phyloP scores from a whole-genome alignment of 345 rosid species.

The Geranium rotundifolium region DNA sequence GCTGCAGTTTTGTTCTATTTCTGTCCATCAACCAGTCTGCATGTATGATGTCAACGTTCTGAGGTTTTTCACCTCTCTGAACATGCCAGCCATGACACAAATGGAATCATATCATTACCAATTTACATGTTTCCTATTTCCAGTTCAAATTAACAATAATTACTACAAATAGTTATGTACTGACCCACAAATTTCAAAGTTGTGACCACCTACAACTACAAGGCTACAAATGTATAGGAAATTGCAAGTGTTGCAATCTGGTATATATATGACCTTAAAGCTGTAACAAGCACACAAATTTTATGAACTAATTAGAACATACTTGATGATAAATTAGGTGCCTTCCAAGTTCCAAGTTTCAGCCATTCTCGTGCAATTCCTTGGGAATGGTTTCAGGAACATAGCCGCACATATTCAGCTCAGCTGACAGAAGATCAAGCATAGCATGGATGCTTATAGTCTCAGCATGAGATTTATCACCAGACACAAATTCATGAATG shows the following conservation, averaged over 20 bases:
- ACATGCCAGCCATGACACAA: neutral
- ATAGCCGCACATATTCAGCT: constrained; percentile 24
- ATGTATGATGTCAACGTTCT: too few relatives aligned
- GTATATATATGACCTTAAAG: too few relatives aligned
- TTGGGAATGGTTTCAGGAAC: constrained; percentile 12
- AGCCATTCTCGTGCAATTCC: constrained; percentile 14
- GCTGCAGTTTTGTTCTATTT: constrained; percentile 4
- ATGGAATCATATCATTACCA: neutral
- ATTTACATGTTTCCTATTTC: too few relatives aligned
- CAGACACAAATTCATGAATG: constrained; percentile 55
- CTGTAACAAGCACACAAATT: too few relatives aligned
- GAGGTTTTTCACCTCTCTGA: too few relatives aligned
- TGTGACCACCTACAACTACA: too few relatives aligned
- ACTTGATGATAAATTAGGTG: neutral
- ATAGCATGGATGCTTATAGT: constrained; percentile 26
- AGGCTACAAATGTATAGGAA: too few relatives aligned
- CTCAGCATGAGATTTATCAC: constrained; percentile 45
- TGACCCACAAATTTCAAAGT: too few relatives aligned
- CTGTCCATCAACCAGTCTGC: neutral
- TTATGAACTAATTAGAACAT: too few relatives aligned
- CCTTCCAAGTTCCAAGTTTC: constrained; percentile 4
- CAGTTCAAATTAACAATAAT: too few relatives aligned
- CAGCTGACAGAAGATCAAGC: constrained; percentile 39
- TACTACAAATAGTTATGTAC: too few relatives aligned
- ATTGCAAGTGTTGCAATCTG: too few relatives aligned